Evolutionary conservation across 345 rosid genomes (phyloP).

Genomic region (Eucalyptus tenuipes): DNA sequence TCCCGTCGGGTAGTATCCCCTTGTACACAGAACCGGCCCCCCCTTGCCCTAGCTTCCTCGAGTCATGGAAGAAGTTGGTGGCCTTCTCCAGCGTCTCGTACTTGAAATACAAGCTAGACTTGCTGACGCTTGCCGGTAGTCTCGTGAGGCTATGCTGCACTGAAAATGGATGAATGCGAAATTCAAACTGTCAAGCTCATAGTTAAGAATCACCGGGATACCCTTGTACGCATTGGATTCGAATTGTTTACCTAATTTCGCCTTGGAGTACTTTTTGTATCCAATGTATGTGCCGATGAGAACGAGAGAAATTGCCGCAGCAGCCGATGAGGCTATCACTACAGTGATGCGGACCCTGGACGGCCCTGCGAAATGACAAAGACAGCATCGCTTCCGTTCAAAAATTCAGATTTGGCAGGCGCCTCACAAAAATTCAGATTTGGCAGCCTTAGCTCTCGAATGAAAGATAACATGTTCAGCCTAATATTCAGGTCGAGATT

Average conservation of each 20-base stretch:
- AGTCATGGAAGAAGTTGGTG: constrained; percentile 39
- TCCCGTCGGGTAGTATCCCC: constrained; percentile 67
- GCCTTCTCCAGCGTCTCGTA: constrained; percentile 65
- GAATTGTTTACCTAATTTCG: not conserved
- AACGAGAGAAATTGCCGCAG: not conserved
- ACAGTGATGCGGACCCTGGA: not conserved
- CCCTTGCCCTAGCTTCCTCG: constrained; percentile 74
- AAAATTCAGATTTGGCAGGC: not conserved
- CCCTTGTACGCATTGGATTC: not conserved
- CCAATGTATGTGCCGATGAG: not conserved
- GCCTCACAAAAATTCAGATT: not conserved
- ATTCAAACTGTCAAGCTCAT: not conserved
- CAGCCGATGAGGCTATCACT: not conserved
- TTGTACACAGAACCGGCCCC: constrained; percentile 74
- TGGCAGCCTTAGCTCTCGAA: not conserved
- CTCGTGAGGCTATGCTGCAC: not conserved
- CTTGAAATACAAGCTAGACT: constrained; percentile 28
- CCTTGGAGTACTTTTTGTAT: not conserved
- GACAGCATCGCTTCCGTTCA: not conserved
- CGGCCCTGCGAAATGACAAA: not conserved
- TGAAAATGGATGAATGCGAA: not conserved
- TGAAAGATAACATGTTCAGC: not conserved
- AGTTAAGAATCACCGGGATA: not conserved
- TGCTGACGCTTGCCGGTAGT: not conserved
- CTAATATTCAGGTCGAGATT: not conserved